These are phyloP conservation scores for Phoma sp. DNA, from an alignment of 2,329 filamentous ascomycete genomes.

Conservation along the genomic window DNA sequence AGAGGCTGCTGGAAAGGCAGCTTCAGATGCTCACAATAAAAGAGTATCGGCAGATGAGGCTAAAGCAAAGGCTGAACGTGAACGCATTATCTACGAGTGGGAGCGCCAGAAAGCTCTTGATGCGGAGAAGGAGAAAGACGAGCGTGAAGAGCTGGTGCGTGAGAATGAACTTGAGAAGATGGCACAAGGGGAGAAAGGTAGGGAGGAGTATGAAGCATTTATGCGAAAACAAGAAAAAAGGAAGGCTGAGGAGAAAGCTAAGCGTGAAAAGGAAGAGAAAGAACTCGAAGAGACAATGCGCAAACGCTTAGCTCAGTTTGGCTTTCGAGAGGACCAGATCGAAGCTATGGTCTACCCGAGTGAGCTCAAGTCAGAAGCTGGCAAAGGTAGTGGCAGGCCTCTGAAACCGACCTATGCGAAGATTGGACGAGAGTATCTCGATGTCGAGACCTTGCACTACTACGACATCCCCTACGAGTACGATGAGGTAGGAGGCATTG, in stretches of 20 bases:
- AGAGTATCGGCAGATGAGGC: constrained; percentile 41
- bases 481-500: neutral
- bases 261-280: too few relatives aligned
- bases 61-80: constrained; percentile 36
- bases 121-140: constrained; percentile 45
- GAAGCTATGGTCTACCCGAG: neutral
- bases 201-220: constrained; percentile 51
- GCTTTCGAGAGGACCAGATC: neutral
- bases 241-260: too few relatives aligned
- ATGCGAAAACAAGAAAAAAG: constrained; percentile 49
- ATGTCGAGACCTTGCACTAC: neutral
- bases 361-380: too few relatives aligned
- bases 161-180: constrained; percentile 51
- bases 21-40: constrained; percentile 43
- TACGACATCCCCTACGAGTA: neutral
- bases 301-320: neutral
- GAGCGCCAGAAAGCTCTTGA: constrained; percentile 45
- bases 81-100: constrained; percentile 45
- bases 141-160: constrained; percentile 46
- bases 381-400: too few relatives aligned
- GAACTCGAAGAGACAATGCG: neutral
- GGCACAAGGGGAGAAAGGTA: constrained; percentile 49
- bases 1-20: constrained; percentile 39
- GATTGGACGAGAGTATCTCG: neutral
- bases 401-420: neutral